Conservation (phyloP, 2,329 filamentous ascomycete genomes). For the Magnaporthiopsis rhizophila region DNA sequence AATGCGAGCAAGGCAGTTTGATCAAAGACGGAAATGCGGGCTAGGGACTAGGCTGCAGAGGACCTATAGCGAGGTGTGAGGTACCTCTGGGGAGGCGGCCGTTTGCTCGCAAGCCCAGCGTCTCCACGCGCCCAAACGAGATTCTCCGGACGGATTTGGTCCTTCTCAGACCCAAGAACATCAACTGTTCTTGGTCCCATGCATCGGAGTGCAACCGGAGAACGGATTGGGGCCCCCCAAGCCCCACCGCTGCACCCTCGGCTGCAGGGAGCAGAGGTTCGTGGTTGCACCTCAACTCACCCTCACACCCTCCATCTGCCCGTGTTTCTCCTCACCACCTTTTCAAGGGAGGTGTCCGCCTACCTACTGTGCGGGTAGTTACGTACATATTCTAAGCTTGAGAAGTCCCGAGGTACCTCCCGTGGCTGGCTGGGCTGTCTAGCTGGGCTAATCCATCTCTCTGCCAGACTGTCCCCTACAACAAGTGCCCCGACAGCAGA, state of each 20-base stretch:
- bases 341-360: slow-evolving; percentile 4
- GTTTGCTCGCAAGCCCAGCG: background rate
- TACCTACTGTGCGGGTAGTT: background rate
- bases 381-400: background rate
- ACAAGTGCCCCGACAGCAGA: background rate
- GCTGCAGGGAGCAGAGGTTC: background rate
- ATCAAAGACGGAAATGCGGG: background rate
- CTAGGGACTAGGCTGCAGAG: background rate
- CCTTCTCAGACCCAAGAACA: slow-evolving; percentile 4
- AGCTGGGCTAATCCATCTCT: background rate
- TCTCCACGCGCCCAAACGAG: slow-evolving; percentile 5
- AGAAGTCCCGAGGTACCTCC: background rate
- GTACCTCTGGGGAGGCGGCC: background rate
- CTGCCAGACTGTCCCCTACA: background rate
- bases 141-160: slow-evolving; percentile 6
- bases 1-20: background rate
- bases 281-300: background rate
- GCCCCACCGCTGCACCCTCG: background rate
- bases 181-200: background rate
- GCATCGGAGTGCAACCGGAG: background rate
- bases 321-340: slow-evolving; percentile 1
- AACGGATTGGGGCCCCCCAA: background rate
- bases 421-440: background rate
- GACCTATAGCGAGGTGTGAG: background rate
- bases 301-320: background rate